phyloP scores from a whole-genome alignment of 331 rosid species.

The Cydonia oblonga region DNA sequence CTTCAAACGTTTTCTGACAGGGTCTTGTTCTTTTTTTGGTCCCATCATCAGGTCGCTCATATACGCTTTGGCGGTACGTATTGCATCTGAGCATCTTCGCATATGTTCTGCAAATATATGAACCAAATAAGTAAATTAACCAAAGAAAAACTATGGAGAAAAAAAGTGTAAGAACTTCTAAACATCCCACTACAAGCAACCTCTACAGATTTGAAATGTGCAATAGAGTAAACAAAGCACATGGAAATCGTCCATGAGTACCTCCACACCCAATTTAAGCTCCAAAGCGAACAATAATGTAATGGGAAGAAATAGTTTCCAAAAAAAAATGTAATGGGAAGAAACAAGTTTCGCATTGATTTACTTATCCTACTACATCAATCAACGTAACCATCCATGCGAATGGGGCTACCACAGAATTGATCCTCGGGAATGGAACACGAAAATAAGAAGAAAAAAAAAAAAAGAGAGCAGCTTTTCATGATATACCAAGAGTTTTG shows the following conservation, averaged over 20 bases:
- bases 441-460: too few species aligned
- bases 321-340: too few species aligned
- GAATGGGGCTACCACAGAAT: too few species aligned
- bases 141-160: background rate
- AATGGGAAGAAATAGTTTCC: too few species aligned
- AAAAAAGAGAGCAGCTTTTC: too few species aligned
- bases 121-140: background rate
- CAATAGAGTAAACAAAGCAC: background rate
- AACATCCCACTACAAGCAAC: background rate
- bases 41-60: conserved; percentile 10
- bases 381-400: too few species aligned
- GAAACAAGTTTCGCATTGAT: too few species aligned
- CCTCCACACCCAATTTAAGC: background rate
- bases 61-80: conserved; percentile 68
- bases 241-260: background rate
- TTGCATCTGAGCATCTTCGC: conserved; percentile 66
- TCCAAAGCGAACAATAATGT: too few species aligned
- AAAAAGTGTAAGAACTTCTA: background rate
- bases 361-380: too few species aligned
- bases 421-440: too few species aligned
- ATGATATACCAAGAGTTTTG: too few species aligned
- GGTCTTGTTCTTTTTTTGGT: background rate
- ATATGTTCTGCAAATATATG: conserved; percentile 43
- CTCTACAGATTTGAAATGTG: background rate
- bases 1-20: background rate